Base-by-base conservation (phyloP, 2,329 filamentous ascomycete species). In the Fusarium pseudoanthophilum region DNA sequence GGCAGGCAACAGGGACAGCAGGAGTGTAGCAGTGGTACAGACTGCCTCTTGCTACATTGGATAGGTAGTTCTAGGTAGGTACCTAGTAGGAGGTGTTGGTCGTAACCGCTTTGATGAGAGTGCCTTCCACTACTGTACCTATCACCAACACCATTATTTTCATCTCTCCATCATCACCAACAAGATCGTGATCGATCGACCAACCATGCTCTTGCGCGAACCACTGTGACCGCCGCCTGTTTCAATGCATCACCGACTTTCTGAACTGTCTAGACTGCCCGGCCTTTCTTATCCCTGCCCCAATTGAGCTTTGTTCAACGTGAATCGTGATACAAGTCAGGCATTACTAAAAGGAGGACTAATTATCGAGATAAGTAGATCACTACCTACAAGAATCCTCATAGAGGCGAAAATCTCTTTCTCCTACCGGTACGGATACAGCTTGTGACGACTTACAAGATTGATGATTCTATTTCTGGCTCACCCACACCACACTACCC, bases 381-480 rank as follows among this genome's bases (percentile, higher is more conserved):
- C 61, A 49, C 30, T 62, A 37, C 55, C 30, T 24, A 49, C 43
- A 30, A 32, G 28, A 59, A 51, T 37, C 26, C 64, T 65, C 56
- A 46, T 34, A 46, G 53, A 45, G 43, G 42, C 60, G 37, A 57
- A 30, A 42, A 30, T 48, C 53, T 53, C 40, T 40, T 67, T 37
- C 45, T 34, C 36, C 21, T 28, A 37, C 36, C 18, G 5, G 36
- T 37, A 32, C 32, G 32, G 32, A 32, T 32, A 40, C 34, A 42
- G 24, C 11, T 40, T 34, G 30, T 71, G 56, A 36, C 16, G 26
- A 37, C 30, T 51, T 59, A 39, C 46, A 32, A 52, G 39, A 59
- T 53, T 15, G 36, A 70, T 36, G 40, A 37, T 52, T 61, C 71
- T 74, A 74, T 74, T 74, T 69, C 71, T 72, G 68, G 71, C 56